Evolutionary conservation across 1,284 basidiomycete genomes (phyloP).

Genomic region (Sporisorium sorghi): DNA sequence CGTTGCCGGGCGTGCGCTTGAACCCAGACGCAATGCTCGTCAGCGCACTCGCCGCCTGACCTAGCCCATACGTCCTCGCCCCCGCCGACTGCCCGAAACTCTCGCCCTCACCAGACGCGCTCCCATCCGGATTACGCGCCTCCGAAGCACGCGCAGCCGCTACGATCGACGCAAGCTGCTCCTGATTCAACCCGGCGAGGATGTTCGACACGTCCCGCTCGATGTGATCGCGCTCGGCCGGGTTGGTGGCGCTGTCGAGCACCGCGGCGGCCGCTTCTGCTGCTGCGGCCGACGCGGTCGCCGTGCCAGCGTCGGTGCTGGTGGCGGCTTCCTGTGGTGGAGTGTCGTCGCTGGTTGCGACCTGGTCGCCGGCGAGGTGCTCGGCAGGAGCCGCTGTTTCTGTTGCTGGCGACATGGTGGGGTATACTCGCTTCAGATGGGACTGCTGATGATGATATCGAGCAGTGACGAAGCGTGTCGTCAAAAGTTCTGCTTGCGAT

Average conservation of each 20-base stretch:
- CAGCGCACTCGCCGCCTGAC: slow-evolving; percentile 61
- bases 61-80: slow-evolving; percentile 39
- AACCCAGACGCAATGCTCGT: slow-evolving; percentile 60
- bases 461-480: not conserved
- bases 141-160: slow-evolving; percentile 58
- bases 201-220: slow-evolving; percentile 63
- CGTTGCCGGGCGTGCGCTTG: slow-evolving; percentile 47
- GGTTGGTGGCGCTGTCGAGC: slow-evolving; percentile 13
- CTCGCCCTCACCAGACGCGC: not conserved
- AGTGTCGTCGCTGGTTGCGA: not conserved
- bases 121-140: slow-evolving; percentile 20
- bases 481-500: not conserved
- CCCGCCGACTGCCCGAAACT: slow-evolving; percentile 22
- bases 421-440: not conserved
- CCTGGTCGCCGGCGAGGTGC: not conserved
- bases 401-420: slow-evolving; percentile 19
- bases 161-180: slow-evolving; percentile 63
- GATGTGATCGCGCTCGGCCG: slow-evolving; percentile 39
- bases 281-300: slow-evolving; percentile 10
- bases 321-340: not conserved
- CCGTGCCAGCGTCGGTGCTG: slow-evolving; percentile 8
- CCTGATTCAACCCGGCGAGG: slow-evolving; percentile 59
- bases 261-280: no score
- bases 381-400: slow-evolving; percentile 6
- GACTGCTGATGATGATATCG: not conserved